phyloP scores from a whole-genome alignment of 148 eudicot genomes.

The Nepenthes gracilis region DNA sequence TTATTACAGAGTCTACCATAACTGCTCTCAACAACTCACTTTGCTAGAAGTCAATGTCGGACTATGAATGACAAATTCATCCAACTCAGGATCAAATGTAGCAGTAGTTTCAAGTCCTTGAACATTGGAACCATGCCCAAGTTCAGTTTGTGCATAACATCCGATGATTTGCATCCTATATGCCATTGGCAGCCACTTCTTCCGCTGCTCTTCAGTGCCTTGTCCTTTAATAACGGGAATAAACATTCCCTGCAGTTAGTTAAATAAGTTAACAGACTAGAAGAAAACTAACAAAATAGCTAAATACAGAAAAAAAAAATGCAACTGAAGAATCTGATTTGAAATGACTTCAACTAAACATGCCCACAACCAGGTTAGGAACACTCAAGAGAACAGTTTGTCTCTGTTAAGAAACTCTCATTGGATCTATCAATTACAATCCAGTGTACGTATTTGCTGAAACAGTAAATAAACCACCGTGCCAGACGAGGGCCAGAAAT shows the following conservation, averaged over 20 bases:
- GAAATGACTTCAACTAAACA: not conserved
- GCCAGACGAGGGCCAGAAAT: no score
- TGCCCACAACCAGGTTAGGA: no score
- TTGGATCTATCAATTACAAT: no score
- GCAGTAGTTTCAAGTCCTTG: conserved; percentile 99
- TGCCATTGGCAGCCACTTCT: conserved; percentile 90
- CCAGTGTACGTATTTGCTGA: not conserved
- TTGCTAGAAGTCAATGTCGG: conserved; percentile 95
- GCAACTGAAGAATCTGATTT: not conserved
- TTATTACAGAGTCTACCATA: not conserved
- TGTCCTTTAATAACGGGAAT: conserved; percentile 88
- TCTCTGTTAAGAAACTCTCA: no score
- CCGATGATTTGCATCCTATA: conserved; percentile 92
- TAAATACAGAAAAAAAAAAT: not conserved
- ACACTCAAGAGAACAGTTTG: not conserved
- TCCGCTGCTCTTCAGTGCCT: conserved; percentile 91
- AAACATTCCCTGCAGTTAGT: conserved; percentile 66
- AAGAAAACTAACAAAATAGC: not conserved
- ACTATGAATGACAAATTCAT: conserved; percentile 84
- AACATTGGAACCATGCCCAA: conserved; percentile 98
- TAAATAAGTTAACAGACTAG: not conserved
- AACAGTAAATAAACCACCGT: not conserved
- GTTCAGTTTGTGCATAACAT: conserved; percentile 98
- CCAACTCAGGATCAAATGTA: conserved; percentile 80
- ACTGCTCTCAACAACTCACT: conserved; percentile 26